Evolutionary conservation across 306 rosid genomes (phyloP), one percentile per base, ranked within the genome.

Genomic region (Cucumis melo): DNA sequence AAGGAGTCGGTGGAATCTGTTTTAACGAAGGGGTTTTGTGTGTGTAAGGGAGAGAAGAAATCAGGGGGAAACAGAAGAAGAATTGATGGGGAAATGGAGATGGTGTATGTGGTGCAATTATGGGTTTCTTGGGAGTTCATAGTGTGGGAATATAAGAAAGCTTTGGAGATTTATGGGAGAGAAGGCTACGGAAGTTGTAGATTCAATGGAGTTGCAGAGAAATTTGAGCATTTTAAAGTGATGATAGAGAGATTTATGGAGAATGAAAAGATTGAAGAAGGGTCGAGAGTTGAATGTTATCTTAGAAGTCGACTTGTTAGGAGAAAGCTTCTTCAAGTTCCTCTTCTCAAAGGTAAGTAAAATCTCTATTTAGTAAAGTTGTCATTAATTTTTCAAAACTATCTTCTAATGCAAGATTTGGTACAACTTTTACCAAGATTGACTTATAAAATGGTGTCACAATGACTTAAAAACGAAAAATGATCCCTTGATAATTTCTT

Each of bases 101-200:
- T 87, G 78, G 93, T 93, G 8, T 93, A 93, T 76, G 96, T 93
- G 13, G 96, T 96, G 12, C 98, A 93, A 50, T 48, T 86, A 83
- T 89, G 96, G 58, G 97, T 91, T 59, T 91, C 97, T 3, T 93
- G 98, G 98, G 98, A 93, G 63, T 85, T 93, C 27, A 83, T 93
- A 19, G 86, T 86, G 48, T 91, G 96, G 98, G 96, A 87, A 48
- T 89, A 88, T 73, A 87, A 74, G 71, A 89, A 91, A 84, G 85
- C 86, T 44, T 59, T 82, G 27, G 88, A 91, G 66, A 74, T 93
- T 0, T 83, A 90, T 82, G 89, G 84, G 15, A 74, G 72, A 41
- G 84, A 82, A 14, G 78, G 82, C 14, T 79, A 80, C 68, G 85
- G 77, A 16, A 24, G 62, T 46, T 78, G 78, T 42, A 77, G 84